phyloP scores from a whole-genome alignment of 1,284 basidiomycete species.

The Inonotus obliquus region DNA sequence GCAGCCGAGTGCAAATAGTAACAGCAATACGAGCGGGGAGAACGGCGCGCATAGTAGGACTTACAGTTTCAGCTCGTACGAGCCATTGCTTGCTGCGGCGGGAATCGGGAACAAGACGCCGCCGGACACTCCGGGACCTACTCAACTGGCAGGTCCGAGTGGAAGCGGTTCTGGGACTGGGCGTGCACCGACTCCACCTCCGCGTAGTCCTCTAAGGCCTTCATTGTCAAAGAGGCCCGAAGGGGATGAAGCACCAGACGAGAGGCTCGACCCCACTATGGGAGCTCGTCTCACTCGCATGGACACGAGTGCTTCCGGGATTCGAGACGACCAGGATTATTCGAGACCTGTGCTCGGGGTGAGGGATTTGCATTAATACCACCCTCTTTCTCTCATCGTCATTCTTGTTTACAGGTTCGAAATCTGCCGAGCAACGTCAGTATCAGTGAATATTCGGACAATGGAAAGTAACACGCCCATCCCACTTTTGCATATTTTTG shows the following conservation, averaged over 20 bases:
- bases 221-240: slow-evolving; percentile 18
- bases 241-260: slow-evolving; percentile 27
- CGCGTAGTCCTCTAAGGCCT: slow-evolving; percentile 37
- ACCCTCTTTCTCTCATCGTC: slow-evolving; percentile 2
- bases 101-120: slow-evolving; percentile 22
- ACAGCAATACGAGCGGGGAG: slow-evolving; percentile 22
- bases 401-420: slow-evolving; percentile 18
- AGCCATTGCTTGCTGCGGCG: slow-evolving; percentile 50
- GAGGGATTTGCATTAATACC: slow-evolving; percentile 25
- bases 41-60: slow-evolving; percentile 28
- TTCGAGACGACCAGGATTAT: slow-evolving; percentile 52
- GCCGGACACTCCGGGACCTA: slow-evolving; percentile 22
- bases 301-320: slow-evolving; percentile 31
- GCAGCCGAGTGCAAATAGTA: slow-evolving; percentile 29
- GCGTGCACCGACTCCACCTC: slow-evolving; percentile 34
- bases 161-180: neutral
- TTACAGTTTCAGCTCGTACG: slow-evolving; percentile 56
- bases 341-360: slow-evolving; percentile 56
- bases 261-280: slow-evolving; percentile 41
- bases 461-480: neutral
- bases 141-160: neutral
- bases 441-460: slow-evolving; percentile 36
- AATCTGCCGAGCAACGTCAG: slow-evolving; percentile 27
- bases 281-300: slow-evolving; percentile 33
- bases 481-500: slow-evolving; percentile 1